These are phyloP conservation scores for Psidium friedrichsthalianum DNA, from an alignment of 345 rosid genomes.

Conservation along the genomic window DNA sequence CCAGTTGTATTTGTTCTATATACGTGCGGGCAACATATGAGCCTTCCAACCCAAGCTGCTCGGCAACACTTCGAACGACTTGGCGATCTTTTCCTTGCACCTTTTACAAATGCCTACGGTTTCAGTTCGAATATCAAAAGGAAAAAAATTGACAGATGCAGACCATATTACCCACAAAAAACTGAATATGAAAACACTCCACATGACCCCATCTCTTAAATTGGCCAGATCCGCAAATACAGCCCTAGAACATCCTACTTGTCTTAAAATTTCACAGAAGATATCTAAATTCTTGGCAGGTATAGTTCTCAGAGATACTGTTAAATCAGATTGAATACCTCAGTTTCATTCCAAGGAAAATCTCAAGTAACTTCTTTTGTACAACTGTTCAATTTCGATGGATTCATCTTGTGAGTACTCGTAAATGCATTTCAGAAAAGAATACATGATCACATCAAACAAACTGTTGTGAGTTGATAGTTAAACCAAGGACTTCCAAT, in stretches of 20 bases:
- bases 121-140: background rate
- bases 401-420: background rate
- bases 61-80: conserved; percentile 48
- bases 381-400: background rate
- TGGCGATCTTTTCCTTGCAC: conserved; percentile 95
- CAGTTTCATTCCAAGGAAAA: background rate
- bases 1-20: conserved; percentile 86
- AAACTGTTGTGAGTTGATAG: background rate
- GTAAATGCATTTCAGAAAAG: background rate
- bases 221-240: background rate
- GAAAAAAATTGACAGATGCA: background rate
- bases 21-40: conserved; percentile 76
- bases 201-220: background rate
- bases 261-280: background rate
- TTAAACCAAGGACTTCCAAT: background rate
- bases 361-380: background rate
- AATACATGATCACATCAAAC: background rate
- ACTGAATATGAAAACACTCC: background rate
- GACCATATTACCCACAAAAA: background rate
- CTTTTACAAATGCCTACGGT: conserved; percentile 23
- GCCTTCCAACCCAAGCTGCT: conserved; percentile 74
- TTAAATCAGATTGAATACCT: background rate
- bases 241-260: background rate
- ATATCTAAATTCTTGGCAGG: background rate
- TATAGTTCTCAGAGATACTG: background rate